Base-by-base conservation (phyloP, 768 basidiomycete species). In the Rossbeevera mucosa region DNA sequence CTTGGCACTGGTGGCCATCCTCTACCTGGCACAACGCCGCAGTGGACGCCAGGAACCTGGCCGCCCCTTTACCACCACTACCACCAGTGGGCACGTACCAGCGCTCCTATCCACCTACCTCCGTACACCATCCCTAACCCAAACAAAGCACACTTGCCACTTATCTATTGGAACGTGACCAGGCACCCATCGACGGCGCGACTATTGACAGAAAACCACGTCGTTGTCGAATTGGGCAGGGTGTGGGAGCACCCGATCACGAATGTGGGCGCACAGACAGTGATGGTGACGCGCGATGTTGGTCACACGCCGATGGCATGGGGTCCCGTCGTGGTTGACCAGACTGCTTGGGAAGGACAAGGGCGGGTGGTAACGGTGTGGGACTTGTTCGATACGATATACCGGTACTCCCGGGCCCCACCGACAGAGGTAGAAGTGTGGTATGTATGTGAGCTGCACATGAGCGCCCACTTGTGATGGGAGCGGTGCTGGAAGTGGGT, bases 311-410 rank as follows among this genome's bases (percentile, higher is more conserved):
- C 59, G 4, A 56, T 56, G 4, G 61, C 67, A 38, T 76, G 85
- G 83, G 79, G 80, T 2, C 76, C 77, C 0, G 74, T 84, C 51
- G 53, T 72, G 33, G 59, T 82, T 45, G 59, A 74, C 9, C 69
- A 66, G 9, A 54, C 56, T n/a, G 33, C 33, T 36, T n/a, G 9
- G 8, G 16, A 16, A 7, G 7, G 31, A n/a, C n/a, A 18, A n/a
- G 33, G 33, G 11, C 54, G 61, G 12, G 45, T 53, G 0, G 66
- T 78, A 24, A 77, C 74, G 9, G 60, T 82, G 13, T 51, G 64
- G 44, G 78, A 80, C 56, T 44, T 82, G 55, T 65, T 84, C 21
- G 67, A 76, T 31, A 77, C 73, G 8, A 73, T 84, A 16, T 73
- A 79, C 57, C 59, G 63, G 0, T 81, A 80, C 62, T 73, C 82